Conservation (phyloP, 257 asterid genomes). For the Scutellaria minor region DNA sequence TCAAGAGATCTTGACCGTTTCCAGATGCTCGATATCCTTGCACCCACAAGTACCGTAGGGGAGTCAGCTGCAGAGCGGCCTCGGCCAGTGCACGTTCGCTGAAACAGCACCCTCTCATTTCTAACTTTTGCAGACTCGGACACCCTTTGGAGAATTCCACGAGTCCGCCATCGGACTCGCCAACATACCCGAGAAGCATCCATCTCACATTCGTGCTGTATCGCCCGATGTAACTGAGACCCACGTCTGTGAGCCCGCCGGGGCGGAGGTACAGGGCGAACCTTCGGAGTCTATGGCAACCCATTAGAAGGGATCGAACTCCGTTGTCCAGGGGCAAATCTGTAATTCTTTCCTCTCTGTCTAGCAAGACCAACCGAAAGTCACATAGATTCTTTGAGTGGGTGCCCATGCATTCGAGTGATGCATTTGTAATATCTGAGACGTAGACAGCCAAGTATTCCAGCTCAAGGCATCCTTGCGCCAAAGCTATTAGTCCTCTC, state of each 20-base stretch:
- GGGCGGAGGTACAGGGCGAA: conserved; percentile 78
- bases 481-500: conserved; percentile 53
- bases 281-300: conserved; percentile 69
- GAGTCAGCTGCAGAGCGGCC: conserved; percentile 56
- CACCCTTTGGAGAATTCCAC: conserved; percentile 80
- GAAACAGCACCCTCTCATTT: conserved; percentile 82
- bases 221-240: conserved; percentile 71
- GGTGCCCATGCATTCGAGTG: conserved; percentile 66
- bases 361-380: conserved; percentile 82
- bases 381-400: conserved; percentile 63
- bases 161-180: conserved; percentile 84
- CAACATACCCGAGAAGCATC: conserved; percentile 90
- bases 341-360: conserved; percentile 60
- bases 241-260: conserved; percentile 79
- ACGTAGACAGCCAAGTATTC: conserved; percentile 54
- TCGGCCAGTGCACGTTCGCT: conserved; percentile 75
- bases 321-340: conserved; percentile 90
- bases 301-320: conserved; percentile 65
- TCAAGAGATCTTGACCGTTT: conserved; percentile 53
- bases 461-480: conserved; percentile 55
- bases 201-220: conserved; percentile 77
- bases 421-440: conserved; percentile 56
- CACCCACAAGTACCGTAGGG: conserved; percentile 84
- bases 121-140: conserved; percentile 76
- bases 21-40: conserved; percentile 71